Conservation (phyloP, 2,329 filamentous ascomycete species). For the Davidsoniella virescens region DNA sequence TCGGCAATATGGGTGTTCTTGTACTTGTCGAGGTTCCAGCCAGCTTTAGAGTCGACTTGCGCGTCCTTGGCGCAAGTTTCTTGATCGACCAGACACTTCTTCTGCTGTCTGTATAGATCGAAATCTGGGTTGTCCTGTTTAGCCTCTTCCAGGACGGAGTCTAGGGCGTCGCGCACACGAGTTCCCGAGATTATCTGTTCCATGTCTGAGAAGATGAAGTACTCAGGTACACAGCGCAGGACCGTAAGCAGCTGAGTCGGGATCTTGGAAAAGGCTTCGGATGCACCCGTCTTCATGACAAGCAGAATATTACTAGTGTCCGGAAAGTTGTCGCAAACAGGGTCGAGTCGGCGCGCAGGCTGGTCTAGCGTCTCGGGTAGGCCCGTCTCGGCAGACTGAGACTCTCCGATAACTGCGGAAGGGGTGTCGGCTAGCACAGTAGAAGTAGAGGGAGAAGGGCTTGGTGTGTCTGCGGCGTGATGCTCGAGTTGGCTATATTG, state of each 20-base stretch:
- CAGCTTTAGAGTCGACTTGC: slow-evolving; percentile 17
- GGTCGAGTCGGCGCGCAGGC: slow-evolving; percentile 16
- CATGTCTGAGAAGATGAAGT: slow-evolving; percentile 43
- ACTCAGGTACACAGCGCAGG: slow-evolving; percentile 32
- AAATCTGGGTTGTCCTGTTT: slow-evolving; percentile 33
- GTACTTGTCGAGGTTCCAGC: slow-evolving; percentile 44
- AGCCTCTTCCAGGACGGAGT: slow-evolving; percentile 26
- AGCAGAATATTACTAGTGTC: slow-evolving; percentile 31
- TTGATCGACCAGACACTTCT: slow-evolving; percentile 29
- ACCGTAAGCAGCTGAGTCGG: slow-evolving; percentile 38
- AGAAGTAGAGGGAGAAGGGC: neutral
- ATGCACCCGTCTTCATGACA: slow-evolving; percentile 42
- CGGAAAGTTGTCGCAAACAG: slow-evolving; percentile 25
- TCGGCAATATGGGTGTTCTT: slow-evolving; percentile 45
- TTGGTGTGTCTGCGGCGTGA: too few relatives aligned
- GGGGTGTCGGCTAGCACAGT: too few relatives aligned
- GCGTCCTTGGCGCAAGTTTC: slow-evolving; percentile 26
- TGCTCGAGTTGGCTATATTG: too few relatives aligned
- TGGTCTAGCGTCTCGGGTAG: slow-evolving; percentile 11
- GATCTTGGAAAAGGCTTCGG: slow-evolving; percentile 33
- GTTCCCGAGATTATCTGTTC: slow-evolving; percentile 29
- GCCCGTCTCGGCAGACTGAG: neutral
- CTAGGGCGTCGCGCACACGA: slow-evolving; percentile 30
- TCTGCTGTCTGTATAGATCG: slow-evolving; percentile 29
- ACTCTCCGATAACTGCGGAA: neutral